Conservation (phyloP, 2,329 filamentous ascomycete species). For the Pyrenochaeta sp. region DNA sequence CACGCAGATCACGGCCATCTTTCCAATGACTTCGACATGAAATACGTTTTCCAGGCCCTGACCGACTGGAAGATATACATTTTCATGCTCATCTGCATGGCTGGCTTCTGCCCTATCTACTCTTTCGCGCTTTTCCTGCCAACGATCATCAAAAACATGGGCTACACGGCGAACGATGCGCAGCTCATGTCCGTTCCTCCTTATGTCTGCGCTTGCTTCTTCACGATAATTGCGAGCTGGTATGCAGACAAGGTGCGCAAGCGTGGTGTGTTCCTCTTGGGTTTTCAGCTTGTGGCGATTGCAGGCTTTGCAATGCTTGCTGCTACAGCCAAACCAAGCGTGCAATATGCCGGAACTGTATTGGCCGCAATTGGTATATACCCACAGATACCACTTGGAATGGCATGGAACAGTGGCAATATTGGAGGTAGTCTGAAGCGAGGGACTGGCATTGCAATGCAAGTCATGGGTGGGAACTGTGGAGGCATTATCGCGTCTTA, state of each 20-base stretch:
- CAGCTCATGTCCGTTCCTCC: slow-evolving; percentile 62
- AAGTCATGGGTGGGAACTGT: slow-evolving; percentile 65
- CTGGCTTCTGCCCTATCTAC: slow-evolving; percentile 54
- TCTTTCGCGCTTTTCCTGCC: slow-evolving; percentile 57
- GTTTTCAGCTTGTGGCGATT: slow-evolving; percentile 62
- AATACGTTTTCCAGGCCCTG: slow-evolving; percentile 50
- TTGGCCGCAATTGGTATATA: slow-evolving; percentile 57
- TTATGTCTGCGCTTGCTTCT: slow-evolving; percentile 60
- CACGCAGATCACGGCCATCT: slow-evolving; percentile 66
- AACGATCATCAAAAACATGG: slow-evolving; percentile 71
- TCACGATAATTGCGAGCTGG: slow-evolving; percentile 43
- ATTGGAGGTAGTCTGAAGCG: slow-evolving; percentile 65
- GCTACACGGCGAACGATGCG: slow-evolving; percentile 60
- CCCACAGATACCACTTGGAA: slow-evolving; percentile 63
- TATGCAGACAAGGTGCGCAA: slow-evolving; percentile 39
- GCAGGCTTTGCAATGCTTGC: slow-evolving; percentile 49
- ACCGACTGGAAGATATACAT: slow-evolving; percentile 56
- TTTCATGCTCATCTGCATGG: slow-evolving; percentile 52
- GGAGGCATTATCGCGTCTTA: slow-evolving; percentile 75
- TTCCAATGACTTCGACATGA: slow-evolving; percentile 49
- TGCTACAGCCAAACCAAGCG: slow-evolving; percentile 31
- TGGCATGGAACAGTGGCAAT: slow-evolving; percentile 68
- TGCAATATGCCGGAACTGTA: slow-evolving; percentile 47
- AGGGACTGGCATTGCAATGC: slow-evolving; percentile 65
- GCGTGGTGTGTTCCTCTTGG: slow-evolving; percentile 42